Base-by-base conservation (phyloP, 2,329 filamentous ascomycete genomes). In the Neofusicoccum kwambonambiense region DNA sequence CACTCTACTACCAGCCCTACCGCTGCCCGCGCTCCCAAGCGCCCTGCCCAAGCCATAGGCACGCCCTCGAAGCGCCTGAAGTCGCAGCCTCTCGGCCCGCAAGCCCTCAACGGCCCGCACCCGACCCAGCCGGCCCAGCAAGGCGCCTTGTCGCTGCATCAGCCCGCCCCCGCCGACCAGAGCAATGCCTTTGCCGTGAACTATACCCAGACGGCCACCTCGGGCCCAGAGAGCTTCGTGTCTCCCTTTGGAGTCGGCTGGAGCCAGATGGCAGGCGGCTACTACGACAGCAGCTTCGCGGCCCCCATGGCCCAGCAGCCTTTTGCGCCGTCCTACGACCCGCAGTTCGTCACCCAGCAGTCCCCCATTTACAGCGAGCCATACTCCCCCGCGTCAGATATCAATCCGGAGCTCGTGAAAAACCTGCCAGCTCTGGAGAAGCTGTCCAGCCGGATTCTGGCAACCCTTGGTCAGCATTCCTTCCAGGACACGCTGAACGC, bases 381-480 rank as follows among this genome's bases (percentile, higher is more conserved):
- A 19, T 64, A 57, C 17, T 54, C 61, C 9, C 62, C 62, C 9
- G 41, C 52, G 19, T 39, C 52, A 44, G 52, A 54, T 3, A 51
- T 50, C 17, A 62, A 22, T 11, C 34, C 42, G 15, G 44, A 45
- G 62, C 42, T 49, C 31, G 51, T 49, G 51, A 64, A 49, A 44
- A 57, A 19, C 11, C 42, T 47, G 35, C 62, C 56, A 8, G 22
- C n/a, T 34, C 47, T 65, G 22, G 56, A 54, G 4, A 62, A 60
- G 31, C 69, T 88, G 84, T 85, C 86, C 3, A 83, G 80, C 0
- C 86, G 87, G 75, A 84, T 88, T 39, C 78, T 88, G 9, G 80
- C 83, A 13, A 83, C 84, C 35, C 75, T 88, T 4, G 83, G 85
- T 51, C 85, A 85, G 70, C 84, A 83, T 8, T 81, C 80, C 49